A percentile compares a stretch with the other conserved stretches of the same genome.
These are phyloP conservation scores for Wallemia ichthyophaga DNA, from an alignment of 1,284 basidiomycete species.

Conservation along the genomic window DNA sequence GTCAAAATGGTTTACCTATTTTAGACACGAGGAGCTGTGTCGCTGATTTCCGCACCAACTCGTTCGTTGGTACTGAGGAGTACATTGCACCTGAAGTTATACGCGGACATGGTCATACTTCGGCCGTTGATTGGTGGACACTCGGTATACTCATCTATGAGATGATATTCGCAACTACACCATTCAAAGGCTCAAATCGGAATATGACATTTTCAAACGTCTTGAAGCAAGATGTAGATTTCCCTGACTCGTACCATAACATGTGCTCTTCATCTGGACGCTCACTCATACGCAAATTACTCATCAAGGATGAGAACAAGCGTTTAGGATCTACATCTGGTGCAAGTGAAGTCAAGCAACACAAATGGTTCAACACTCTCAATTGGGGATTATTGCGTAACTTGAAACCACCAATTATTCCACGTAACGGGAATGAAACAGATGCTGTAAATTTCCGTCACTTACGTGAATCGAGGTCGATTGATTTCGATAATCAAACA, in stretches of 20 bases:
- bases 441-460: constrained; percentile 76
- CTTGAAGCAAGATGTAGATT: constrained; percentile 53
- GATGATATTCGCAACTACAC: constrained; percentile 98
- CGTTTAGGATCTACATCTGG: constrained; percentile 72
- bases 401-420: constrained; percentile 60
- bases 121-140: constrained; percentile 99
- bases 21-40: constrained; percentile 95
- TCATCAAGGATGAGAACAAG: constrained; percentile 77
- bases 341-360: constrained; percentile 91
- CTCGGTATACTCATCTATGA: constrained; percentile 95
- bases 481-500: constrained; percentile 40
- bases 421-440: constrained; percentile 5
- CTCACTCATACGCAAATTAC: constrained; percentile 52
- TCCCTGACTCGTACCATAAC: constrained; percentile 39
- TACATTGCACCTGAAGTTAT: constrained; percentile 99
- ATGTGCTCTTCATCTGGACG: constrained; percentile 54
- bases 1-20: constrained; percentile 67
- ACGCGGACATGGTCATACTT: constrained; percentile 84
- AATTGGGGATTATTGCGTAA: constrained; percentile 91
- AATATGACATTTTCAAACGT: constrained; percentile 93
- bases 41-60: constrained; percentile 90
- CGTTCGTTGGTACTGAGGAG: constrained; percentile 97
- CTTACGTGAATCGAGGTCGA: constrained; percentile 58
- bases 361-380: constrained; percentile 90
- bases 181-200: constrained; percentile 87